These are phyloP conservation scores for Ramichloridium luteum DNA, from an alignment of 2,329 filamentous ascomycete species.

Conservation along the genomic window DNA sequence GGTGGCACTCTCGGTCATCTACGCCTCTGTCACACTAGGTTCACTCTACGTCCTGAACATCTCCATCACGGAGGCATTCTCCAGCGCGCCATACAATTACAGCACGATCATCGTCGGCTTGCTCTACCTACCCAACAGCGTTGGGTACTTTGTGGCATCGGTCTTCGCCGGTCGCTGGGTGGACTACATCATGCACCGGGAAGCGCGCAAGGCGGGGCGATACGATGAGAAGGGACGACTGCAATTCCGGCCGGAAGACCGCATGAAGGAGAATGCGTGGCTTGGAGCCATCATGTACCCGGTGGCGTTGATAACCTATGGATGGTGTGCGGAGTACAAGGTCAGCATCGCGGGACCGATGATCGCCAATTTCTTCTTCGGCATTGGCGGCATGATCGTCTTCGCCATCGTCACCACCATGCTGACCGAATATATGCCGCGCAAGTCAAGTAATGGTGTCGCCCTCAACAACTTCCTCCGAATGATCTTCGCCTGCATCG, in stretches of 20 bases:
- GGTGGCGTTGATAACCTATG: slow-evolving; percentile 58
- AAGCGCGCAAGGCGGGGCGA: slow-evolving; percentile 55
- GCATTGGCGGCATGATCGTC: slow-evolving; percentile 65
- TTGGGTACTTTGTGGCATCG: slow-evolving; percentile 60
- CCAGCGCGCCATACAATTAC: slow-evolving; percentile 54
- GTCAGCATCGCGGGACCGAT: slow-evolving; percentile 29
- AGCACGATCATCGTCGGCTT: slow-evolving; percentile 57
- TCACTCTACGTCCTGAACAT: slow-evolving; percentile 68
- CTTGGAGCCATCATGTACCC: slow-evolving; percentile 60
- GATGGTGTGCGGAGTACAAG: slow-evolving; percentile 56
- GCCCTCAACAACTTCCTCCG: slow-evolving; percentile 72
- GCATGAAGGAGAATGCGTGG: slow-evolving; percentile 74
- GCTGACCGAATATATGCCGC: slow-evolving; percentile 73
- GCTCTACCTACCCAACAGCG: slow-evolving; percentile 61
- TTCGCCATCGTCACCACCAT: slow-evolving; percentile 65
- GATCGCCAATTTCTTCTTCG: slow-evolving; percentile 43
- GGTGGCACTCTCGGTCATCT: slow-evolving; percentile 60
- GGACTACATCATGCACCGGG: slow-evolving; percentile 66
- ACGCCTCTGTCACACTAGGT: slow-evolving; percentile 63
- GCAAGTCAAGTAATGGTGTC: slow-evolving; percentile 57
- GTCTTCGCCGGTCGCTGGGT: slow-evolving; percentile 65
- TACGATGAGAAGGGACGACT: slow-evolving; percentile 56
- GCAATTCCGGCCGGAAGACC: slow-evolving; percentile 62
- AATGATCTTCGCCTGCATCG: slow-evolving; percentile 66
- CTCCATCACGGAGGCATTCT: slow-evolving; percentile 59